Evolutionary conservation across 345 rosid species (phyloP).

Genomic region (Clarkia xantiana): DNA sequence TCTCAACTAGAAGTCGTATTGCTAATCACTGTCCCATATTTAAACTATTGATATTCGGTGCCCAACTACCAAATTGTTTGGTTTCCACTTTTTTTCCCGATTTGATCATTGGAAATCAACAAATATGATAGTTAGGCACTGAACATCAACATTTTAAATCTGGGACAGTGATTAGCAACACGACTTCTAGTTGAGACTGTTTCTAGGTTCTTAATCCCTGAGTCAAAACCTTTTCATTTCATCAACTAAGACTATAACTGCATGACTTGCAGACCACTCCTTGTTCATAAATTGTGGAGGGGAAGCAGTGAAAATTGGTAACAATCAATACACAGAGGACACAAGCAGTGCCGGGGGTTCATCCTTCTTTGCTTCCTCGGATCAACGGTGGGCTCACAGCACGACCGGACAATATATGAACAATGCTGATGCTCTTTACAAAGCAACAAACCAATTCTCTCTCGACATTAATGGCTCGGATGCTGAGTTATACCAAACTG

Average conservation of each 20-base stretch:
- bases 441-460: conserved; percentile 8
- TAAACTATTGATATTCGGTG: too few species aligned
- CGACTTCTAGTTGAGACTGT: too few species aligned
- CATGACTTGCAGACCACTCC: not conserved
- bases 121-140: too few species aligned
- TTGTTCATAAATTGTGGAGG: conserved; percentile 10
- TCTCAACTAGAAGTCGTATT: too few species aligned
- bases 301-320: not conserved
- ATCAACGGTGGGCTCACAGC: conserved; percentile 33
- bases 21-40: too few species aligned
- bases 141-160: too few species aligned
- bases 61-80: too few species aligned
- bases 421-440: conserved; percentile 9
- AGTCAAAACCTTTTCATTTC: too few species aligned
- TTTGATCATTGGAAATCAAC: too few species aligned
- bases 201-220: too few species aligned
- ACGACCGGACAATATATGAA: conserved; percentile 45
- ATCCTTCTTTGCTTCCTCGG: conserved; percentile 11
- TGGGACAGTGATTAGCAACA: too few species aligned
- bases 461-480: conserved; percentile 8
- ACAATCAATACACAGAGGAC: conserved; percentile 19
- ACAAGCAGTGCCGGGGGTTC: conserved; percentile 2
- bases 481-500: conserved; percentile 22
- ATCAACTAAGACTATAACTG: not conserved
- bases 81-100: too few species aligned